Percentiles rank a stretch among this genome's conserved stretches.
These are phyloP conservation scores for Polyporus arcularius DNA, from an alignment of 768 basidiomycete species.

Conservation along the genomic window DNA sequence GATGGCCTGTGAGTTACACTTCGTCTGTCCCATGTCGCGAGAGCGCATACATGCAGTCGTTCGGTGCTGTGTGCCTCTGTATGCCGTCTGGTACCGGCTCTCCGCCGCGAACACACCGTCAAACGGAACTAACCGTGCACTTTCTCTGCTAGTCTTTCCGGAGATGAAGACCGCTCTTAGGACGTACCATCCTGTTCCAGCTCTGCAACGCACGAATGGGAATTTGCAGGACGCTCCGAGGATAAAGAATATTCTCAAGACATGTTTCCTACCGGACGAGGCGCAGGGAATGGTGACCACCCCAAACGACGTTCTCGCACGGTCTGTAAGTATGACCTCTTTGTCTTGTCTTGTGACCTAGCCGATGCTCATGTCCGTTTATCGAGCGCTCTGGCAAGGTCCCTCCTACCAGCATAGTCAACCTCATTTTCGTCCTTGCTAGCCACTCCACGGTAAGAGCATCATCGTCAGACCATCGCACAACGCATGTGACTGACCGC, in stretches of 20 bases:
- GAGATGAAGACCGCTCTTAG: constrained; percentile 79
- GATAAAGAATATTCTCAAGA: constrained; percentile 75
- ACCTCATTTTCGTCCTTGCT: constrained; percentile 69
- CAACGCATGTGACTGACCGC: constrained; percentile 6
- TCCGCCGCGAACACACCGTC: not conserved
- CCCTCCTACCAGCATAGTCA: constrained; percentile 72
- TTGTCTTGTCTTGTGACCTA: constrained; percentile 3
- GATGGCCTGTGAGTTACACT: constrained; percentile 67
- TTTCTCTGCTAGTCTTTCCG: constrained; percentile 57
- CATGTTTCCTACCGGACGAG: constrained; percentile 51
- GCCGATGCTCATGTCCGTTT: constrained; percentile 2
- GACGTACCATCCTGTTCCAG: constrained; percentile 78
- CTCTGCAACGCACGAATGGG: constrained; percentile 65
- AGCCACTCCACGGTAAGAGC: constrained; percentile 47
- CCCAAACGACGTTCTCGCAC: constrained; percentile 57
- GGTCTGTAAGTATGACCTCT: constrained; percentile 44
- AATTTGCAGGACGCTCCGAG: constrained; percentile 80
- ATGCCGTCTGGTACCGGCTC: not conserved
- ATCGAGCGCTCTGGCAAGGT: constrained; percentile 41
- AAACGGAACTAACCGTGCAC: not conserved
- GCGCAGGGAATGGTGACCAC: constrained; percentile 47
- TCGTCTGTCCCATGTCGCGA: not conserved
- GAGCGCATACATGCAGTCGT: not conserved
- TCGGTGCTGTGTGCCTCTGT: not conserved
- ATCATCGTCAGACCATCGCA: not conserved